Evolutionary conservation across 1,139 yeast genomes (phyloP).

Genomic region (Candida sp.): DNA sequence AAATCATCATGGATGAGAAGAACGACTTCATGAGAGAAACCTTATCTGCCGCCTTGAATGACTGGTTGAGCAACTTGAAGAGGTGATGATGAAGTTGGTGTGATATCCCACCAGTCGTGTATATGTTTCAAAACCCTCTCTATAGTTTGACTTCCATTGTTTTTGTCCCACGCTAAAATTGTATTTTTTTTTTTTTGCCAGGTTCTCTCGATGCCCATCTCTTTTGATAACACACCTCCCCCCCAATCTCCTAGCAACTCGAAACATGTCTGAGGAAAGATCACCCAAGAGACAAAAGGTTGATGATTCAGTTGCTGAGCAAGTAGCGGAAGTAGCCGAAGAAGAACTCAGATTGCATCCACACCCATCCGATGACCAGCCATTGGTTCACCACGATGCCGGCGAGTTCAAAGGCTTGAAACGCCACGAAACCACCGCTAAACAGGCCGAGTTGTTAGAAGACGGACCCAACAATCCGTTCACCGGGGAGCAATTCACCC

Average conservation of each 20-base stretch:
- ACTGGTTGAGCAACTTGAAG: constrained; percentile 10
- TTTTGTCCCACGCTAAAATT: not conserved
- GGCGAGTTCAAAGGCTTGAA: constrained; percentile 60
- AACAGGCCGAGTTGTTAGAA: constrained; percentile 69
- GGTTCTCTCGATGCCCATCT: not conserved
- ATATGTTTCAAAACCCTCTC: not conserved
- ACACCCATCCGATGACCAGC: constrained; percentile 21
- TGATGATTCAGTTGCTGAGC: constrained; percentile 23
- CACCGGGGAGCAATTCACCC: constrained; percentile 64
- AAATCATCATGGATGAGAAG: constrained; percentile 6
- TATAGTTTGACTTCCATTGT: not conserved
- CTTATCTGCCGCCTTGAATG: constrained; percentile 11
- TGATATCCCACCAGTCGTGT: not conserved
- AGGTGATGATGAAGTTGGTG: not conserved
- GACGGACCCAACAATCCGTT: constrained; percentile 74
- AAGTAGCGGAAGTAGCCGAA: constrained; percentile 47
- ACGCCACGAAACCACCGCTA: constrained; percentile 77
- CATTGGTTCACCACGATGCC: constrained; percentile 39
- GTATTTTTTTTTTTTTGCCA: not conserved
- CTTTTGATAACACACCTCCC: not conserved
- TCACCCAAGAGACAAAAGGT: constrained; percentile 20
- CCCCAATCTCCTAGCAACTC: not conserved
- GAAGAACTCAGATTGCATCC: constrained; percentile 41
- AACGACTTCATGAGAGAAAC: constrained; percentile 9
- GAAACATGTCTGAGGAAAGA: constrained; percentile 16